Evolutionary conservation across 2,329 filamentous ascomycete genomes (phyloP), one percentile per base, ranked within the genome.

Genomic region (Geosmithia putterillii): DNA sequence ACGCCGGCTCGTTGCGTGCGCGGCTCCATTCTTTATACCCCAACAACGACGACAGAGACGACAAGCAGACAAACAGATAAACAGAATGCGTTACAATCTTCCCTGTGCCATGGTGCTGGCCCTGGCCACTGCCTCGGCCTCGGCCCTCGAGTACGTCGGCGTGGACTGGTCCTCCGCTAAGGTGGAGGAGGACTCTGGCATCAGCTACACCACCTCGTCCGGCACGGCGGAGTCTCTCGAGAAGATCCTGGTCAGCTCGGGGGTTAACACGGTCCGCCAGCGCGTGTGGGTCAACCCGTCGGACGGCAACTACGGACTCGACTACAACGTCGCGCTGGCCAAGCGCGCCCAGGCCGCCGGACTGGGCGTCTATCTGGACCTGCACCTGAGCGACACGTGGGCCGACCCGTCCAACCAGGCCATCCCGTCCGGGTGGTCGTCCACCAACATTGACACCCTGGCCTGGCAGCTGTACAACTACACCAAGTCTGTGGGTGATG

Each of bases 321-420:
- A 74, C 46, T 86, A 86, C 61, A 86, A 85, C 55, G 55, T 87
- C 48, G 62, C 73, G 44, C 67, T 86, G n/a, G 82, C 78, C 3
- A 72, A 73, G 55, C 70, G 81, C 42, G 79, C 80, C 3, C 70
- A 77, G 50, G 73, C 74, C 2, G 77, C 72, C 1, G 81, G 81
- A 0, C 56, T 86, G 43, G 66, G 64, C 2, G 65, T 83, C 34
- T 74, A 73, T 51, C 61, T 85, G 17, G 76, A 83, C 50, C 62
- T 86, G 47, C 79, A 84, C 58, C 76, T 76, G 51, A 78, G 73
- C 56, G 79, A 85, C 59, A 82, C 74, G 1, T 86, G 81, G 82
- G 81, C 82, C 1, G 81, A 85, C 51, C 80, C 82, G 0, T 64
- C 58, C 2, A 60, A 83, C 44, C 82, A 86, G 56, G 62, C 59